Percentiles rank a stretch among this genome's conserved stretches.
These are phyloP conservation scores for Sporothrix inflata DNA, from an alignment of 2,329 filamentous ascomycete genomes.

Conservation along the genomic window DNA sequence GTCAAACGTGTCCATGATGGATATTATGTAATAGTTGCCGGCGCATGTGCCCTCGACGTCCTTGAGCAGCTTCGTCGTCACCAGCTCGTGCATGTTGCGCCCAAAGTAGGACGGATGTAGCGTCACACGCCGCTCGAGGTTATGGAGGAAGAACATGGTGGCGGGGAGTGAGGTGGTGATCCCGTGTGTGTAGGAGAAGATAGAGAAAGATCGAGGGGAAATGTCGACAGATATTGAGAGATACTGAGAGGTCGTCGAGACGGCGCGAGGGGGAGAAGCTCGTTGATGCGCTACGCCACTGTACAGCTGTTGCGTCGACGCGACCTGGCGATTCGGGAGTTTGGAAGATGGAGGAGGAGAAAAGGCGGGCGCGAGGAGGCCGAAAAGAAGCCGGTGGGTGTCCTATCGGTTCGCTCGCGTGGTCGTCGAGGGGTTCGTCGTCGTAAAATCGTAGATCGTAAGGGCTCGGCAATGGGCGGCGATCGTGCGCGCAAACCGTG, in stretches of 20 bases:
- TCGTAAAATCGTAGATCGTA: constrained; percentile 4
- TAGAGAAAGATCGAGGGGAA: not conserved
- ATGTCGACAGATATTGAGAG: not conserved
- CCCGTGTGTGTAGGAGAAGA: not conserved
- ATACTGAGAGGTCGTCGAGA: not conserved
- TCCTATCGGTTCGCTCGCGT: not conserved
- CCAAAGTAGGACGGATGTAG: constrained; percentile 98
- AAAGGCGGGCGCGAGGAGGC: not conserved
- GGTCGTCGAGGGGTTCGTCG: not conserved
- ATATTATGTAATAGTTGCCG: constrained; percentile 96
- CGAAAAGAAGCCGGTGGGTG: not conserved
- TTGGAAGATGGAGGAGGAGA: not conserved
- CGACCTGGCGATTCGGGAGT: not conserved
- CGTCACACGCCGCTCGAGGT: constrained; percentile 91
- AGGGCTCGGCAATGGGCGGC: not conserved
- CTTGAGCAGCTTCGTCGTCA: constrained; percentile 84
- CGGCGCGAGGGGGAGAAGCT: not conserved
- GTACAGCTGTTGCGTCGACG: not conserved
- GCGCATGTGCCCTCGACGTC: constrained; percentile 96
- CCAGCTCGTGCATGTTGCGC: constrained; percentile 86
- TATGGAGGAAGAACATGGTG: constrained; percentile 96
- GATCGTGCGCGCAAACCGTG: constrained; percentile 4
- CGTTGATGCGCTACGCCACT: constrained; percentile 6
- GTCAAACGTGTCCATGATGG: constrained; percentile 94
- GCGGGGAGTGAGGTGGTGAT: constrained; percentile 29